A percentile compares a stretch with the other conserved stretches of the same genome.
These are phyloP conservation scores for Aspergillus ruber DNA, from an alignment of 2,329 filamentous ascomycete species.

Conservation along the genomic window DNA sequence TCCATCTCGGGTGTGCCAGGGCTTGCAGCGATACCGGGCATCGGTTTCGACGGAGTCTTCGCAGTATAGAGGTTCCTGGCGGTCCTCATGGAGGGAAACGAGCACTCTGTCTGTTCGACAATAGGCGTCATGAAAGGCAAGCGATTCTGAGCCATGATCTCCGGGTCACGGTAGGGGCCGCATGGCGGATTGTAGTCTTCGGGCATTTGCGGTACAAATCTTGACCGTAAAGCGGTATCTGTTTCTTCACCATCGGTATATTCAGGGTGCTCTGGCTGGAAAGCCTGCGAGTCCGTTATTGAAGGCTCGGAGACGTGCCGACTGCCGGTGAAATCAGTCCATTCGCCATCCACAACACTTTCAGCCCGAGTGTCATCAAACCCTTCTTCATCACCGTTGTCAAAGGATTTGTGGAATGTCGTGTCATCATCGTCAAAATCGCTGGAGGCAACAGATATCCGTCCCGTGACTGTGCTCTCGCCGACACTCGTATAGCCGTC, in stretches of 20 bases:
- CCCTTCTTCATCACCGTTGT: constrained; percentile 29
- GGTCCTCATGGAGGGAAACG: constrained; percentile 57
- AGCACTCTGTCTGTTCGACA: constrained; percentile 88
- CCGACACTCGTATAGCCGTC: constrained; percentile 76
- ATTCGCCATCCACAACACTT: constrained; percentile 61
- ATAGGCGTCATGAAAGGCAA: constrained; percentile 99
- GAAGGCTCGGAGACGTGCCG: constrained; percentile 56
- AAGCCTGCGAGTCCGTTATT: constrained; percentile 9
- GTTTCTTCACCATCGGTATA: constrained; percentile 18
- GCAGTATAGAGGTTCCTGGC: constrained; percentile 54
- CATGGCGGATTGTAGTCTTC: constrained; percentile 79
- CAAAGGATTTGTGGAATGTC: constrained; percentile 32
- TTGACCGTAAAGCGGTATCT: constrained; percentile 27
- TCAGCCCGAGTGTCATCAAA: constrained; percentile 42
- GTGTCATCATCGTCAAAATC: constrained; percentile 59
- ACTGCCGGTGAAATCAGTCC: constrained; percentile 77
- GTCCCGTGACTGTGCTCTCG: constrained; percentile 75
- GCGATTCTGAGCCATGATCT: constrained; percentile 76
- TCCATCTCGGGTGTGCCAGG: constrained; percentile 33
- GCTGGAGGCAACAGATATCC: constrained; percentile 57
- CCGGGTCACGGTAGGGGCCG: constrained; percentile 73
- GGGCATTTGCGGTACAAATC: constrained; percentile 61
- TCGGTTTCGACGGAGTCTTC: constrained; percentile 69
- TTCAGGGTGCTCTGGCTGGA: constrained; percentile 22
- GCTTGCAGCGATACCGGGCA: constrained; percentile 14